These are phyloP conservation scores for Podila horticola DNA, from an alignment of 192 early-diverging fungal species.

Conservation along the genomic window DNA sequence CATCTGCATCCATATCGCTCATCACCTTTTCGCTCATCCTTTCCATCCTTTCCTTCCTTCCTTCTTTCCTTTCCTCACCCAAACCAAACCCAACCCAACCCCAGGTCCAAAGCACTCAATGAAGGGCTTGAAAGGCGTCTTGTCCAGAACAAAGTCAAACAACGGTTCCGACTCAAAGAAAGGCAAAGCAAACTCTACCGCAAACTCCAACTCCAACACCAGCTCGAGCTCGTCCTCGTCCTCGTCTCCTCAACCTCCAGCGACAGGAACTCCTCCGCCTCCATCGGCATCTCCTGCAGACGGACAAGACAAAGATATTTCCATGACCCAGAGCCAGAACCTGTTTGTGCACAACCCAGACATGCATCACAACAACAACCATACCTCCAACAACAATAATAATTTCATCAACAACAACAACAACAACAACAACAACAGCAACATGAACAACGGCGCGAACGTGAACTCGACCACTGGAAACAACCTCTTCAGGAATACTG, in stretches of 20 bases:
- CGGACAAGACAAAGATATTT: neutral
- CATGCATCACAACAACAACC: neutral
- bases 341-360: slow-evolving; percentile 3
- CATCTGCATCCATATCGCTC: neutral
- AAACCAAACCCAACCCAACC: neutral
- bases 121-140: slow-evolving; percentile 50
- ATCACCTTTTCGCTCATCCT: neutral
- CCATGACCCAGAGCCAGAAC: neutral
- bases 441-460: neutral
- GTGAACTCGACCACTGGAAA: neutral
- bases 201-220: neutral
- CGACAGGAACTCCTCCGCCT: neutral
- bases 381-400: slow-evolving; percentile 5
- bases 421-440: slow-evolving; percentile 13
- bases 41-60: neutral
- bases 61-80: neutral
- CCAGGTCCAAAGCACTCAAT: slow-evolving; percentile 17
- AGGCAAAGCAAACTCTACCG: too few relatives aligned
- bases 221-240: neutral
- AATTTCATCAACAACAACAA: slow-evolving; percentile 10
- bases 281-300: neutral
- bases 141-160: slow-evolving; percentile 48
- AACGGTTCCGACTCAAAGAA: slow-evolving; percentile 1
- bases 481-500: slow-evolving; percentile 1
- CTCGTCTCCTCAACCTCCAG: neutral